A percentile compares a stretch with the other conserved stretches of the same genome.
phyloP scores from a whole-genome alignment of 116 monocot genomes.

The Phalaenopsis hybrid region DNA sequence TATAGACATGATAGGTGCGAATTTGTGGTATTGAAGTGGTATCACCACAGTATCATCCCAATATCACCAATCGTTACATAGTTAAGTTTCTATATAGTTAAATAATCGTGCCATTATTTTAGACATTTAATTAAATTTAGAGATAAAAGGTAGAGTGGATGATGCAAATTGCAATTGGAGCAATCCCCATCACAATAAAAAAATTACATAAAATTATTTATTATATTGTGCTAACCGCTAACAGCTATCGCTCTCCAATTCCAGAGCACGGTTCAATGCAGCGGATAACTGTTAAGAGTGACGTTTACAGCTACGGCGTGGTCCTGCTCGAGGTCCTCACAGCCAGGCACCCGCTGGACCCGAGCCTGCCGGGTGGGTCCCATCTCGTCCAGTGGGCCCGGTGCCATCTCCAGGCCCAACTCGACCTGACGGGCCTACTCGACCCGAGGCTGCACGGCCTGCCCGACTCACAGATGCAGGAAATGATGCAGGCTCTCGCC shows the following conservation, averaged over 20 bases:
- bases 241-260: neutral
- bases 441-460: constrained; percentile 48
- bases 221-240: neutral
- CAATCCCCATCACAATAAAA: too few relatives aligned
- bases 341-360: constrained; percentile 73
- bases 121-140: too few relatives aligned
- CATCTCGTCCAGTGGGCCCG: constrained; percentile 75
- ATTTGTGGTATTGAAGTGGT: too few relatives aligned
- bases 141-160: too few relatives aligned
- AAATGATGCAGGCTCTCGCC: constrained; percentile 64
- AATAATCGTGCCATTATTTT: too few relatives aligned
- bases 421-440: constrained; percentile 30
- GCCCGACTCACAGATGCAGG: constrained; percentile 44
- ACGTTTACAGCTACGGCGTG: constrained; percentile 91
- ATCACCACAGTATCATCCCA: too few relatives aligned
- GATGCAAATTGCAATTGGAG: too few relatives aligned
- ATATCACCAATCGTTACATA: too few relatives aligned
- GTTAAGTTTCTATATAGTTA: too few relatives aligned
- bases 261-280: constrained; percentile 70
- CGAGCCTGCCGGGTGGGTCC: constrained; percentile 48
- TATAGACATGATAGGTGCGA: too few relatives aligned
- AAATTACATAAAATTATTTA: too few relatives aligned
- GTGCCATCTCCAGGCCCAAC: constrained; percentile 39
- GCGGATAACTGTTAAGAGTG: constrained; percentile 77
- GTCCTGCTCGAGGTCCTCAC: constrained; percentile 76